Conservation (phyloP, 208 protist genomes). For the Plasmodiophora brassicae region DNA sequence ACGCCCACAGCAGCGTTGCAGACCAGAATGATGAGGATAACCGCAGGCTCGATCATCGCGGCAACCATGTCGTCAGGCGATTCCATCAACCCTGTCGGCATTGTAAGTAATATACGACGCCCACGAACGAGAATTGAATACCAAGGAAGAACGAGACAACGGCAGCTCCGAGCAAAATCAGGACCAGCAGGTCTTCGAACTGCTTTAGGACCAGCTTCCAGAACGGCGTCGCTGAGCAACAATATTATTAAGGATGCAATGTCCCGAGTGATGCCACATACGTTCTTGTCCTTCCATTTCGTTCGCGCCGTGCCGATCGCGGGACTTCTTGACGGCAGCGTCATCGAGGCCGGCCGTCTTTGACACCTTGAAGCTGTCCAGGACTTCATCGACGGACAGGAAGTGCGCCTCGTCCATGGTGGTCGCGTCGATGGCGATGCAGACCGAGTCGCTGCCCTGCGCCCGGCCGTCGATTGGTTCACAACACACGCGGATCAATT, state of each 20-base stretch:
- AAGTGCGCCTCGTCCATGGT: constrained; percentile 7
- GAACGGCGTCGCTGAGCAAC: constrained; percentile 41
- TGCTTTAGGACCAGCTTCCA: constrained; percentile 60
- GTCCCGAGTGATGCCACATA: too few species aligned
- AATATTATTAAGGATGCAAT: too few species aligned
- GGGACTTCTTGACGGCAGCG: neutral
- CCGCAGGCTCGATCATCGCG: constrained; percentile 78
- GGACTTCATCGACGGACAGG: neutral
- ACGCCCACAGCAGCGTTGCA: constrained; percentile 84
- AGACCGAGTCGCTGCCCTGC: too few species aligned
- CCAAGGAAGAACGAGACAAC: constrained; percentile 54
- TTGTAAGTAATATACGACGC: neutral
- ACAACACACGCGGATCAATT: too few species aligned
- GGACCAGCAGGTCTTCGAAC: constrained; percentile 61
- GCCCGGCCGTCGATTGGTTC: too few species aligned
- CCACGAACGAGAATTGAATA: constrained; percentile 13
- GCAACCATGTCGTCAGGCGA: constrained; percentile 41
- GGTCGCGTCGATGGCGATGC: too few species aligned
- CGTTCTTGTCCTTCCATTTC: neutral
- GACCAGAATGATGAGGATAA: constrained; percentile 86
- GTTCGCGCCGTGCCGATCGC: neutral
- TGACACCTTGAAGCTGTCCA: neutral
- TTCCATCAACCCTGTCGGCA: constrained; percentile 42
- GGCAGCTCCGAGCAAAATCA: constrained; percentile 62
- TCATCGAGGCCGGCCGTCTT: neutral